These are phyloP conservation scores for Aspergillus wentii DNA, from an alignment of 495 filamentous ascomycete genomes.

Conservation along the genomic window DNA sequence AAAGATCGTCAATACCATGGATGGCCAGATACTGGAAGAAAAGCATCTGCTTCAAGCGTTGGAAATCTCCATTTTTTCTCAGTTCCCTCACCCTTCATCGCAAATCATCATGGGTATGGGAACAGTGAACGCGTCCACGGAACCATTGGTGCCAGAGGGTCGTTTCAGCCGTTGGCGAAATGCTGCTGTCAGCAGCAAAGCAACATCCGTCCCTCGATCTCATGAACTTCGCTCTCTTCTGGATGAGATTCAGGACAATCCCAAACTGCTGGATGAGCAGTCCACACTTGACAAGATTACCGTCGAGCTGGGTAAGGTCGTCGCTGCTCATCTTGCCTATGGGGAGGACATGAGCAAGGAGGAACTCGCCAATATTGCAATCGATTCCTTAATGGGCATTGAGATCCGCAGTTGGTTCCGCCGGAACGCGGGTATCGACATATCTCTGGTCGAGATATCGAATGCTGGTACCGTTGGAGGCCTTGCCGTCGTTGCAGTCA, in stretches of 20 bases:
- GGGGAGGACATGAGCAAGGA: constrained; percentile 16
- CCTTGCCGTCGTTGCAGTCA: neutral
- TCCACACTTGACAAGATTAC: constrained; percentile 5
- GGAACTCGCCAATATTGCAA: constrained; percentile 24
- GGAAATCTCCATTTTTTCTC: neutral
- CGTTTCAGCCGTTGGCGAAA: neutral
- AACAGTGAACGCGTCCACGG: neutral
- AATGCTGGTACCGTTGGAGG: constrained; percentile 8
- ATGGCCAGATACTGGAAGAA: neutral
- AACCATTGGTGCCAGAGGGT: neutral
- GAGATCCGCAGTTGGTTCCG: constrained; percentile 34
- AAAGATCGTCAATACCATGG: neutral
- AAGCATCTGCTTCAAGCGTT: neutral
- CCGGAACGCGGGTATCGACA: constrained; percentile 15
- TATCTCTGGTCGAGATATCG: constrained; percentile 22
- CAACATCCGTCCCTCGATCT: neutral
- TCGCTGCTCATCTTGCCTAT: constrained; percentile 29
- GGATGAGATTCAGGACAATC: neutral
- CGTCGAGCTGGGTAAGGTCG: constrained; percentile 15
- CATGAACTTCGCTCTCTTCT: neutral
- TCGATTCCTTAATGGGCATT: constrained; percentile 37
- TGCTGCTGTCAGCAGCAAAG: neutral
- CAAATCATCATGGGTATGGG: neutral
- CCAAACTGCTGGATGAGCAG: constrained; percentile 1
- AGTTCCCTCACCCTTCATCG: neutral